phyloP scores from a whole-genome alignment of 768 basidiomycete species.

The Xerocomellus chrysenteron region DNA sequence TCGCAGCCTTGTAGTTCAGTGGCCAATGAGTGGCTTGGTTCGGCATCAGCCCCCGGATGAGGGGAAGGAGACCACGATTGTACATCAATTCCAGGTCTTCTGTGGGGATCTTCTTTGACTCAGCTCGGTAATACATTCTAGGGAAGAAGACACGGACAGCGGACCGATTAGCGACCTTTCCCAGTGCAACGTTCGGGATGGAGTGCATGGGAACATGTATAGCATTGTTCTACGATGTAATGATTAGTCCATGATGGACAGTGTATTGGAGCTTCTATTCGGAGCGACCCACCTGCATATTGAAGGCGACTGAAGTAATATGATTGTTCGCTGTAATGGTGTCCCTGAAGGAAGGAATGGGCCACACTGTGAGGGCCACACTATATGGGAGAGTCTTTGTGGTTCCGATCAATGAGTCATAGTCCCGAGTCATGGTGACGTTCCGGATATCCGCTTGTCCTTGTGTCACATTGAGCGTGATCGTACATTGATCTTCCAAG shows the following conservation, averaged over 20 bases:
- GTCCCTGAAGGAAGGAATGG: not conserved
- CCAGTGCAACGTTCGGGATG: not conserved
- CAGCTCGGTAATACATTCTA: not conserved
- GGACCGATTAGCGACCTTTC: not conserved
- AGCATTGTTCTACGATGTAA: not conserved
- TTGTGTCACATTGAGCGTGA: not conserved
- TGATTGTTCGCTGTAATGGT: not conserved
- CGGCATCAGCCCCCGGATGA: not conserved
- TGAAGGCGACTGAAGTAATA: not conserved
- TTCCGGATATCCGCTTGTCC: not conserved
- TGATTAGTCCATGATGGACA: too few relatives aligned
- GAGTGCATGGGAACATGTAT: not conserved
- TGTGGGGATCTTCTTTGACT: not conserved
- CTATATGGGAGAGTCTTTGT: not conserved
- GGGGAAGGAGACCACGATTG: not conserved
- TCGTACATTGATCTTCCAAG: not conserved
- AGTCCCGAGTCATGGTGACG: not conserved
- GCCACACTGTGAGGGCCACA: not conserved
- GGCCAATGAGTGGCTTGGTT: conserved; percentile 1
- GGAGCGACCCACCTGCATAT: too few relatives aligned
- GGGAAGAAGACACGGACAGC: not conserved
- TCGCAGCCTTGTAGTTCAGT: accelerated
- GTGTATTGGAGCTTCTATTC: too few relatives aligned
- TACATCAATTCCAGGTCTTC: not conserved
- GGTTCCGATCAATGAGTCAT: conserved; percentile 8